Conservation (phyloP, 1,139 yeast species). For the Blastobotrys raffinosifermentans region DNA sequence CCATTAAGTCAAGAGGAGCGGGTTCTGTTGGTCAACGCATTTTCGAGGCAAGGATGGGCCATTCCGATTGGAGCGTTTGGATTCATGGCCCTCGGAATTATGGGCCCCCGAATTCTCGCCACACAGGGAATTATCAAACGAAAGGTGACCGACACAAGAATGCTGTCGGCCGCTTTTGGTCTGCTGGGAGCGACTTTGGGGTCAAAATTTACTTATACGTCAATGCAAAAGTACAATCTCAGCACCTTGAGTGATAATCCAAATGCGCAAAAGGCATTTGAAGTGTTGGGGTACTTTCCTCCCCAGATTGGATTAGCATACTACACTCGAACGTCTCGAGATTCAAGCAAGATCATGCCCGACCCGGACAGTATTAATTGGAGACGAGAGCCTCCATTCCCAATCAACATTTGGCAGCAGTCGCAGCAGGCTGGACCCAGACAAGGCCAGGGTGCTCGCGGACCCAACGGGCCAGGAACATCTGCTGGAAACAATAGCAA, state of each 20-base stretch:
- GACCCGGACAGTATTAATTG: slow-evolving; percentile 29
- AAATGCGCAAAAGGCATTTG: slow-evolving; percentile 19
- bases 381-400: slow-evolving; percentile 25
- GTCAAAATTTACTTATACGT: slow-evolving; percentile 15
- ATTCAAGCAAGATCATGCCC: slow-evolving; percentile 22
- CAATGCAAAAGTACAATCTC: slow-evolving; percentile 16
- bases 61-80: slow-evolving; percentile 20
- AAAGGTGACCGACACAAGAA: slow-evolving; percentile 15
- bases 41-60: slow-evolving; percentile 15
- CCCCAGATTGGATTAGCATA: slow-evolving; percentile 28
- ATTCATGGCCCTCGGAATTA: slow-evolving; percentile 18
- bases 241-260: slow-evolving; percentile 12
- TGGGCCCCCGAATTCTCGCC: slow-evolving; percentile 17
- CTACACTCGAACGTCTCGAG: slow-evolving; percentile 21
- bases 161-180: slow-evolving; percentile 18
- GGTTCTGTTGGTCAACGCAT: slow-evolving; percentile 13
- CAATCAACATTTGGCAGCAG: slow-evolving; percentile 19
- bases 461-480: background rate
- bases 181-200: slow-evolving; percentile 19
- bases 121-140: slow-evolving; percentile 13
- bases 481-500: background rate
- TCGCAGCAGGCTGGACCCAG: background rate
- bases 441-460: too few species aligned
- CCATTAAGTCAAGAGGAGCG: slow-evolving; percentile 15
- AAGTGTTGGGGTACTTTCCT: slow-evolving; percentile 20